Base-by-base conservation (phyloP, 2,329 filamentous ascomycete genomes). In the Paracorniculantispora psalliotae region DNA sequence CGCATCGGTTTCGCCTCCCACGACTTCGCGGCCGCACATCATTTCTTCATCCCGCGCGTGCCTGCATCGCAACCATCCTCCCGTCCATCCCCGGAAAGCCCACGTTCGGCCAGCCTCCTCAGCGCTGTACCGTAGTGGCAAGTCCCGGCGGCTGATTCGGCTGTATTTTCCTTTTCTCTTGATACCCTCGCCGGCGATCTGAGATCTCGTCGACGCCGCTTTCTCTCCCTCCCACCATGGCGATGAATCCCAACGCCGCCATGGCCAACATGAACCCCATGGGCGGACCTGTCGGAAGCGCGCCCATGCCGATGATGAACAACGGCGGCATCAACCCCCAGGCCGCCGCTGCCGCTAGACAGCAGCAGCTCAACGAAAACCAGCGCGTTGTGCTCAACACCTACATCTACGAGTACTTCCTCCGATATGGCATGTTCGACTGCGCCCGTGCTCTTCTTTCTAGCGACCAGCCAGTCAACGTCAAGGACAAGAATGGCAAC, bases 401-500 rank as follows among this genome's bases (percentile, higher is more conserved):
- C 21, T 92, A 92, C 72, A 94, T 94, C 65, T 94, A 93, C 80
- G 90, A 94, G 69, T 93, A 94, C 72, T 93, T 97, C 64, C 79
- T 97, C 65, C 91, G 90, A 68, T 89, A 91, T 72, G 83, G 86
- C 66, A 91, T 96, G 82, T 88, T 84, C 69, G 90, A 94, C 64
- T 88, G 90, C 71, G 94, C 94, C 64, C 86, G 91, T 66, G 82
- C 87, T 51, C 80, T 96, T 61, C 76, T 90, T 59, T 80, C 82
- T 47, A 81, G 82, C 72, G 84, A 89, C 64, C 81, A 88, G 68
- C 84, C 81, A 61, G 77, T 91, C 63, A 89, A 87, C 66, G 78
- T 86, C 47, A 90, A 90, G 68, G 87, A 87, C 66, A 82, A 84
- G 63, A 86, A 91, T 66, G 82, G 85, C 56, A 89, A 88, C 69